Evolutionary conservation across 345 rosid genomes (phyloP), one percentile per base, ranked within the genome.

Genomic region (Firmiana major): DNA sequence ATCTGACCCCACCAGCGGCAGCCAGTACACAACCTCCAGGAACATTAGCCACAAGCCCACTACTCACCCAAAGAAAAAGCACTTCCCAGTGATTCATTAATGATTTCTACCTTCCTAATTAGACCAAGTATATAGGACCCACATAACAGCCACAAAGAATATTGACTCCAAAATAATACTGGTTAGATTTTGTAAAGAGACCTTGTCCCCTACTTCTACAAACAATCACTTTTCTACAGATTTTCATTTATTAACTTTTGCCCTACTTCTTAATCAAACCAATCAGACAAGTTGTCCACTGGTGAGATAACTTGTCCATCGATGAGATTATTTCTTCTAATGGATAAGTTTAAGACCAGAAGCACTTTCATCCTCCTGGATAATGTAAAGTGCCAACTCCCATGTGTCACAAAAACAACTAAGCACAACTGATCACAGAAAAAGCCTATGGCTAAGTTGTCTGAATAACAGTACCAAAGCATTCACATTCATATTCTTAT

Each of bases 1-100:
- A 76, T 79, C 79, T 74, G 84, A 75, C 88, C 86, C 86, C 81
- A 79, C 83, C 36, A 16, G 40, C 59, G 53, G 81, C 36, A 57
- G 58, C 67, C 43, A 59, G 59, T 67, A 57, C 69, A 42, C 9
- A 59, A n/a, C n/a, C 43, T 31, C 59, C n/a, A 66, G 24, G 77
- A 28, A 55, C 51, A 68, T 36, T 62, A 67, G 66, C 71, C 78
- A 68, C 76, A 59, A 59, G 2, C 38, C 57, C 77, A 43, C 26
- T 74, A 76, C 78, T 63, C 28, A 73, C 40, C 73, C 66, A 77
- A 72, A 34, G 55, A 76, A 74, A 81, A 75, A 42, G 36, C 75
- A 63, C 69, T 16, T 43, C 79, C 70, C 83, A 71, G 69, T 71
- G 63, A 79, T 81, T 78, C 85, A 73, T 73, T 81, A 63, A 78